Conservation (phyloP, 116 monocot genomes). For the Iris pallida region DNA sequence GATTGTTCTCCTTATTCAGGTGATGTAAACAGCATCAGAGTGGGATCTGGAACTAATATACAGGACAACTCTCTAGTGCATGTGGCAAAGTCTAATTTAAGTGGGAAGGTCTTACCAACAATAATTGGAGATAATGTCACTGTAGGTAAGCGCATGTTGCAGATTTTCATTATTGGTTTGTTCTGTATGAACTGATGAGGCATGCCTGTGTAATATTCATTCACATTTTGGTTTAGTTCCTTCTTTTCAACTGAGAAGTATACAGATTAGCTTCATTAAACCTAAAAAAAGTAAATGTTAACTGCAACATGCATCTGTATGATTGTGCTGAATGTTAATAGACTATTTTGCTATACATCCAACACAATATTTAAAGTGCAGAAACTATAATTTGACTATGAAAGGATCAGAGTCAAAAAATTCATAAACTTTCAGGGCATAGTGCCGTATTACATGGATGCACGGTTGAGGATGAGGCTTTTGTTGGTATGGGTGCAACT, state of each 20-base stretch:
- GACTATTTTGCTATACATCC: no score
- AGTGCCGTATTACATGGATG: conserved; percentile 90
- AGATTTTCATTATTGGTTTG: not conserved
- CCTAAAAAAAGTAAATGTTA: no score
- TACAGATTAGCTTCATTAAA: no score
- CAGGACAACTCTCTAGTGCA: conserved; percentile 92
- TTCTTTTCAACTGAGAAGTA: no score
- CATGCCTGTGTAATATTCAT: no score
- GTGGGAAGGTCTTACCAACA: conserved; percentile 81
- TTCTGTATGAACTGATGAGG: no score
- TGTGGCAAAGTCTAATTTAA: conserved; percentile 81
- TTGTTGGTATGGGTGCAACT: conserved; percentile 81
- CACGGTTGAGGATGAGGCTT: conserved; percentile 86
- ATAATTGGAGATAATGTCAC: conserved; percentile 96
- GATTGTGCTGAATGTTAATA: no score
- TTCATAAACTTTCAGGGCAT: conserved; percentile 71
- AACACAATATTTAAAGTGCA: no score
- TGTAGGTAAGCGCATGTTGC: conserved; percentile 47
- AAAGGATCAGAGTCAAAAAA: no score
- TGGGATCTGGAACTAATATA: conserved; percentile 87
- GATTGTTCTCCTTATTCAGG: conserved; percentile 33
- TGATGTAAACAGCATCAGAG: conserved; percentile 68
- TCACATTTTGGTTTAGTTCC: no score
- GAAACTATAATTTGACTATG: no score
- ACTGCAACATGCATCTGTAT: no score